phyloP scores from a whole-genome alignment of 352 stramenopile genomes.

The Phytophthora tubulina region DNA sequence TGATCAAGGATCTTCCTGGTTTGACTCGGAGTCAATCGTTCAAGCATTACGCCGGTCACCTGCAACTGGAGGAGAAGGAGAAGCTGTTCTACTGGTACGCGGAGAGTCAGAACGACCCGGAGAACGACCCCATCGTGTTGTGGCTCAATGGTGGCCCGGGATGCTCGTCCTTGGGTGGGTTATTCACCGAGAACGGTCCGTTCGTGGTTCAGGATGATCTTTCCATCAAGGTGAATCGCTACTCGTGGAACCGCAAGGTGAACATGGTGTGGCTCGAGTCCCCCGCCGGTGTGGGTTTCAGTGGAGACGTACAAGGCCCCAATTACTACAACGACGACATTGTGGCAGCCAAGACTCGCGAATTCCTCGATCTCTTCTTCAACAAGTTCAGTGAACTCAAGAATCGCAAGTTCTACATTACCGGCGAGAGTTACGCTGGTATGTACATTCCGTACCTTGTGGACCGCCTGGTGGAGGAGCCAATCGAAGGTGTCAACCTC shows the following conservation, averaged over 20 bases:
- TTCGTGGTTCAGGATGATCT: slow-evolving; percentile 72
- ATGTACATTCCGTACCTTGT: slow-evolving; percentile 93
- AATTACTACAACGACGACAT: slow-evolving; percentile 88
- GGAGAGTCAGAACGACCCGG: slow-evolving; percentile 66
- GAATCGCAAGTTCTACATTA: slow-evolving; percentile 84
- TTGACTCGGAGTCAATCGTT: slow-evolving; percentile 56
- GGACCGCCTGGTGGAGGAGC: slow-evolving; percentile 72
- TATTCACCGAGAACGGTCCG: slow-evolving; percentile 77
- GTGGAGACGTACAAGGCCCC: slow-evolving; percentile 57
- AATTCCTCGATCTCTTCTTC: slow-evolving; percentile 82
- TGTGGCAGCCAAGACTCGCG: slow-evolving; percentile 79
- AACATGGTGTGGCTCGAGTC: slow-evolving; percentile 87
- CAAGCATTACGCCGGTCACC: slow-evolving; percentile 77
- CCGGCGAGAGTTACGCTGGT: slow-evolving; percentile 86
- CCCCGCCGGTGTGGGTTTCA: slow-evolving; percentile 80
- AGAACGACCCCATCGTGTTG: slow-evolving; percentile 76
- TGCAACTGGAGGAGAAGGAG: slow-evolving; percentile 61
- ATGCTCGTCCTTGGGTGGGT: slow-evolving; percentile 76
- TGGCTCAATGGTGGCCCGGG: slow-evolving; percentile 87
- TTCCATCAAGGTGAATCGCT: slow-evolving; percentile 69
- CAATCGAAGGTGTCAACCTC: slow-evolving; percentile 74
- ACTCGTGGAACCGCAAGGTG: slow-evolving; percentile 82
- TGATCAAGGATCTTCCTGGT: slow-evolving; percentile 62
- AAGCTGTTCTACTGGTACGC: slow-evolving; percentile 89
- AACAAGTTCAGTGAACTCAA: slow-evolving; percentile 76